phyloP scores from a whole-genome alignment of 139 green algal genomes.

The Chlamydomonas urium region DNA sequence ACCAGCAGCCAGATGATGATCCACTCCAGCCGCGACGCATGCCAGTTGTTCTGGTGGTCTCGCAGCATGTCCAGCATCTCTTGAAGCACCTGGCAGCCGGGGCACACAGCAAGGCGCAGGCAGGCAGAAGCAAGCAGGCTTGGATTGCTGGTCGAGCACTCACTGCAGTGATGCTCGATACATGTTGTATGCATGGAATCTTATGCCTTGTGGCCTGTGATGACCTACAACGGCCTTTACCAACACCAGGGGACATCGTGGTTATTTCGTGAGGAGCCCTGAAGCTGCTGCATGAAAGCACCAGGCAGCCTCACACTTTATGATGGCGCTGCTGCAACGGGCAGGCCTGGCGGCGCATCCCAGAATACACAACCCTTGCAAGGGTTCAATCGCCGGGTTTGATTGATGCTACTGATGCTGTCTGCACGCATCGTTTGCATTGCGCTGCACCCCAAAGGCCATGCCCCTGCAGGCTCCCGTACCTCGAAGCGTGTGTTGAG shows the following conservation, averaged over 20 bases:
- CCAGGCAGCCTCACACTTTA: too few species aligned
- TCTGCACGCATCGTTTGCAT: neutral
- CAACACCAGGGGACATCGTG: neutral
- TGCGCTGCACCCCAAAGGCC: neutral
- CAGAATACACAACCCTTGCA: neutral
- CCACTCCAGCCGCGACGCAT: constrained; percentile 47
- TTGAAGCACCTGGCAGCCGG: constrained; percentile 15
- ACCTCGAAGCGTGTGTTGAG: constrained; percentile 33
- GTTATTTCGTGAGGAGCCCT: neutral
- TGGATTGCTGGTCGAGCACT: neutral
- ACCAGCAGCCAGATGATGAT: constrained; percentile 55
- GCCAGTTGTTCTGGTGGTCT: constrained; percentile 54
- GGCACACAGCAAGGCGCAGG: neutral
- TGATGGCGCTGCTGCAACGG: too few species aligned
- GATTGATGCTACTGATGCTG: neutral
- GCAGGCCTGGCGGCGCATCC: neutral
- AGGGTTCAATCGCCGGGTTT: neutral
- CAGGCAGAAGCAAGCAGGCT: too few species aligned
- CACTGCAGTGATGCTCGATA: neutral
- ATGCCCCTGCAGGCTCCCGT: neutral
- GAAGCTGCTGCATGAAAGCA: too few species aligned
- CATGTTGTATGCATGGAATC: neutral
- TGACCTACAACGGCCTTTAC: neutral
- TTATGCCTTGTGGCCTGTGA: neutral
- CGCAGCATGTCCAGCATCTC: constrained; percentile 82